These are phyloP conservation scores for Teratosphaeria destructans DNA, from an alignment of 2,329 filamentous ascomycete genomes.

Conservation along the genomic window DNA sequence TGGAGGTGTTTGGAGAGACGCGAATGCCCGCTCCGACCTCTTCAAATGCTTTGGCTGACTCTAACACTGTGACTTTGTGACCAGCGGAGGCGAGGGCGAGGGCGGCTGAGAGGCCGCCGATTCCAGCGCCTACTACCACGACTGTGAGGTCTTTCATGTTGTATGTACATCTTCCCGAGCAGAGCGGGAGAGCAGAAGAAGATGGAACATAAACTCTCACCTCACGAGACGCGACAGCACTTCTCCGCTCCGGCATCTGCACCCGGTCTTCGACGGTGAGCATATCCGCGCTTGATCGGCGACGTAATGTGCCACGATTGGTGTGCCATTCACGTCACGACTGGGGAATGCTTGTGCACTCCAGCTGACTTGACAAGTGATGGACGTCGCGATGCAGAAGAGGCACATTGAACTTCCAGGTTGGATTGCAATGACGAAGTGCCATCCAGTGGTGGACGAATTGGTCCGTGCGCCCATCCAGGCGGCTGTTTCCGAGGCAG, in stretches of 20 bases:
- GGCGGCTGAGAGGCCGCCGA: conserved; percentile 5
- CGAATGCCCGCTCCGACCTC: conserved; percentile 21
- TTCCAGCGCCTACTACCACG: conserved; percentile 5
- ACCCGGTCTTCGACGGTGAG: background rate
- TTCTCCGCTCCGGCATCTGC: background rate
- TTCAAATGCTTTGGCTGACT: conserved; percentile 28
- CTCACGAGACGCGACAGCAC: background rate
- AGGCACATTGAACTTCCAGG: background rate
- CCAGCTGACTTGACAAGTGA: background rate
- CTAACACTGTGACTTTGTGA: conserved; percentile 28
- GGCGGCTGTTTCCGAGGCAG: background rate
- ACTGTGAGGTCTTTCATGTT: conserved; percentile 3
- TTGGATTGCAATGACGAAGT: background rate
- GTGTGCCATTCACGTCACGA: background rate
- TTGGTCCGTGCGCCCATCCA: background rate
- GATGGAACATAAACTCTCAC: background rate
- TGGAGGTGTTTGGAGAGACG: conserved; percentile 25
- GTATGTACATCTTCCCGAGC: background rate
- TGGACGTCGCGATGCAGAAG: background rate
- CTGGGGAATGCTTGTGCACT: background rate
- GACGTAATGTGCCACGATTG: background rate
- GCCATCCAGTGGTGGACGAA: background rate
- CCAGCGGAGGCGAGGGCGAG: conserved; percentile 4
- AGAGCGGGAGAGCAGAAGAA: background rate
- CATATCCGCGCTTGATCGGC: background rate